Percentiles rank a stretch among this genome's conserved stretches.
Evolutionary conservation across 495 filamentous ascomycete genomes (phyloP).

Genomic region (Penicillium diatomitis): DNA sequence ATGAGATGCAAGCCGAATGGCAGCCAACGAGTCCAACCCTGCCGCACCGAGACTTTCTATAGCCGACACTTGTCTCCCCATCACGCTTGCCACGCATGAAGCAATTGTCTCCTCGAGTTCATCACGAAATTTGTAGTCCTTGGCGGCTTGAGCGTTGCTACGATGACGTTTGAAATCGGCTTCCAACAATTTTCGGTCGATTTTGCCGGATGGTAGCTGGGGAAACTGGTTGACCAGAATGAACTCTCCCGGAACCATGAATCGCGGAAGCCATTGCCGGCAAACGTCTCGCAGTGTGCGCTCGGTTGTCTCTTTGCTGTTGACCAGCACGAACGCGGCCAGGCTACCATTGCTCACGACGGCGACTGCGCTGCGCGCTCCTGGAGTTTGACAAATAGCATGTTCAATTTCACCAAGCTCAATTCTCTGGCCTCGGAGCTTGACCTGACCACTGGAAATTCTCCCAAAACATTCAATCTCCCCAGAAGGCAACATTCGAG

Average conservation of each 20-base stretch:
- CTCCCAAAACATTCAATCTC: slow-evolving; percentile 75
- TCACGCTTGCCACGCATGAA: slow-evolving; percentile 32
- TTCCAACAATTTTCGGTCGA: slow-evolving; percentile 58
- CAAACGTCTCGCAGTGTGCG: slow-evolving; percentile 47
- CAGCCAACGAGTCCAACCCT: slow-evolving; percentile 64
- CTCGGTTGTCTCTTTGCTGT: slow-evolving; percentile 16
- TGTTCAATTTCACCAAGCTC: slow-evolving; percentile 81
- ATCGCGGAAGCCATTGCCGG: slow-evolving; percentile 59
- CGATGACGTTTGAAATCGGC: slow-evolving; percentile 38
- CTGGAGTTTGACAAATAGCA: slow-evolving; percentile 45
- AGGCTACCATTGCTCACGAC: slow-evolving; percentile 50
- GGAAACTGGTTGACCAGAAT: slow-evolving; percentile 53
- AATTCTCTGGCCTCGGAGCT: slow-evolving; percentile 70
- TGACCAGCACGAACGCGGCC: slow-evolving; percentile 56
- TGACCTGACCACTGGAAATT: slow-evolving; percentile 67
- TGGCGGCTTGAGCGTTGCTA: slow-evolving; percentile 12
- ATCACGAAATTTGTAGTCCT: slow-evolving; percentile 22
- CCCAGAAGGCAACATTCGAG: slow-evolving; percentile 53
- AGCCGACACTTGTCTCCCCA: slow-evolving; percentile 32
- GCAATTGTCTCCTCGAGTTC: slow-evolving; percentile 38
- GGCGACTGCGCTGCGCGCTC: slow-evolving; percentile 46
- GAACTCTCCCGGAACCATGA: slow-evolving; percentile 70
- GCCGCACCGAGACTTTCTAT: slow-evolving; percentile 38
- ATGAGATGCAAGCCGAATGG: slow-evolving; percentile 55
- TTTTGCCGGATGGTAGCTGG: slow-evolving; percentile 67